These are phyloP conservation scores for Triticum aestivum DNA, from an alignment of 176 grass and related monocot species.

Conservation along the genomic window IWGSC_CS_RefSeq_v2.1 NC_057802.1:84940122-84940621, in stretches of 20 bases:
- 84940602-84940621: not conserved
- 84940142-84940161: constrained; percentile 7
- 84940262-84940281: not conserved
- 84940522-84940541: not conserved
- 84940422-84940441: constrained; percentile 42
- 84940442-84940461: constrained; percentile 52
- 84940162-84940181: constrained; percentile 26
- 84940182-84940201: constrained; percentile 26
- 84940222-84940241: constrained; percentile 27
- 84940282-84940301: not conserved
- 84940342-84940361: constrained; percentile 21
- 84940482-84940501: constrained; percentile 8
- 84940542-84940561: not conserved
- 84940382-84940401: constrained; percentile 33
- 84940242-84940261: not conserved
- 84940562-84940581: not conserved
- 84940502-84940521: not conserved
- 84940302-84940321: not conserved
- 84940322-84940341: constrained; percentile 33
- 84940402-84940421: constrained; percentile 40
- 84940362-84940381: constrained; percentile 27
- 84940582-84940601: not conserved
- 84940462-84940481: constrained; percentile 3
- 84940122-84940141: not conserved
- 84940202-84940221: constrained; percentile 34